Evolutionary conservation across 108 stramenopile species (phyloP).

Genomic region (Schizochytrium sp.): DNA sequence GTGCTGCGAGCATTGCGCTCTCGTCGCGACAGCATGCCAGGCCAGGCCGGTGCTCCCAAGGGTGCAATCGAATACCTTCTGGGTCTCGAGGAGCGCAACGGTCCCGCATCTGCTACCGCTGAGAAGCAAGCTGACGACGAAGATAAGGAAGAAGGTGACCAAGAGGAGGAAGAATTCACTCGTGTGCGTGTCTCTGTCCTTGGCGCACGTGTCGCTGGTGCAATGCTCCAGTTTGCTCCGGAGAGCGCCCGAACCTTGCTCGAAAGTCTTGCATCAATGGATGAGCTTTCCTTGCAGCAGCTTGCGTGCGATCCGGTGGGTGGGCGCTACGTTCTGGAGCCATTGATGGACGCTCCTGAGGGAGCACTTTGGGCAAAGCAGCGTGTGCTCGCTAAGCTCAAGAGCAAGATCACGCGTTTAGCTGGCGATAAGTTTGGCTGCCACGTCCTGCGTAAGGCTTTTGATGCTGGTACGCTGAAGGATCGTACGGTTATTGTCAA

Average conservation of each 20-base stretch:
- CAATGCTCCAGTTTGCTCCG: conserved; percentile 47
- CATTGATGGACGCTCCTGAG: conserved; percentile 31
- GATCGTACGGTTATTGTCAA: conserved; percentile 31
- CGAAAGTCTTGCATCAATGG: conserved; percentile 51
- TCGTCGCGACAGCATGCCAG: not conserved
- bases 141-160: not conserved
- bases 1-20: conserved; percentile 34
- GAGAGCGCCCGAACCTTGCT: conserved; percentile 43
- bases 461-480: conserved; percentile 52
- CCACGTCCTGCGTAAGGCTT: conserved; percentile 48
- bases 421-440: conserved; percentile 40
- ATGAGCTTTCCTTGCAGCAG: not conserved
- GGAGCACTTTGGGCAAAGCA: conserved; percentile 50
- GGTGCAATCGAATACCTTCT: conserved; percentile 36
- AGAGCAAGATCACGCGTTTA: not conserved
- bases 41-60: conserved; percentile 9
- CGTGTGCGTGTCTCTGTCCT: conserved; percentile 20
- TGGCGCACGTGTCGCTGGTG: conserved; percentile 31
- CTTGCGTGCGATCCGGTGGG: conserved; percentile 3
- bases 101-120: not conserved
- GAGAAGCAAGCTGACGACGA: not conserved
- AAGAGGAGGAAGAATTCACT: not conserved
- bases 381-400: conserved; percentile 43
- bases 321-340: conserved; percentile 2
- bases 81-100: not conserved